Base-by-base conservation (phyloP, 163 green algal genomes). In the Scenedesmus sp. region DNA sequence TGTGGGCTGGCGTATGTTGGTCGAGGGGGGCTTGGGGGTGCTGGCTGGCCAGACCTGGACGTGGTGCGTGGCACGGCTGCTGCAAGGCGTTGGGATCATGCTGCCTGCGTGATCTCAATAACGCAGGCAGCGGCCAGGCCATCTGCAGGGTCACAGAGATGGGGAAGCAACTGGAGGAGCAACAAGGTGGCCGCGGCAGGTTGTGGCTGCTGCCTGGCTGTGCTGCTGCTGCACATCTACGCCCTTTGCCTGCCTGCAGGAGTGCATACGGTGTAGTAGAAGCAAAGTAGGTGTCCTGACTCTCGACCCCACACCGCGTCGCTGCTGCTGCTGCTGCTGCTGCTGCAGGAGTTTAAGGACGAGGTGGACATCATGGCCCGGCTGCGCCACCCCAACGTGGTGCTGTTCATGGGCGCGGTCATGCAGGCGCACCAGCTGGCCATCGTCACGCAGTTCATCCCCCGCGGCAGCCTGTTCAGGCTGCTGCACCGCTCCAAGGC, bases 391-490 rank as follows among this genome's bases (percentile, higher is more conserved):
- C 98, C 98, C 37, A 98, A 98, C 92, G 85, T 98, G 0, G 93
- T 98, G 85, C 93, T 98, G 26, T 97, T 98, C 84, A 98, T 99
- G 96, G 98, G 98, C 37, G 98, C 97, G 1, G 95, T 97, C 49
- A 98, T 83, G 89, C 82, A 81, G 49, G 83, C 22, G 80, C 35
- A 96, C 97, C 88, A 94, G 86, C 95, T 99, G 82, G 96, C 94
- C 85, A 99, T 99, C 92, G 96, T 99, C 61, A 99, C 97, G 9
- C 96, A 99, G 90, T 99, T 97, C 92, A 92, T 98, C 26, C 94
- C 95, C 4, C 94, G 89, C 0, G 89, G 89, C 72, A 87, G 70
- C 76, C 61, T 92, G 68, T 99, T 97, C 95, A 94, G 96, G 26
- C 92, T 99, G 61, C 94, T 99, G 81, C 97, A 99, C 94, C 94